A percentile compares a stretch with the other conserved stretches of the same genome.
phyloP scores from a whole-genome alignment of 345 rosid genomes.

The Trapa incisa region DNA sequence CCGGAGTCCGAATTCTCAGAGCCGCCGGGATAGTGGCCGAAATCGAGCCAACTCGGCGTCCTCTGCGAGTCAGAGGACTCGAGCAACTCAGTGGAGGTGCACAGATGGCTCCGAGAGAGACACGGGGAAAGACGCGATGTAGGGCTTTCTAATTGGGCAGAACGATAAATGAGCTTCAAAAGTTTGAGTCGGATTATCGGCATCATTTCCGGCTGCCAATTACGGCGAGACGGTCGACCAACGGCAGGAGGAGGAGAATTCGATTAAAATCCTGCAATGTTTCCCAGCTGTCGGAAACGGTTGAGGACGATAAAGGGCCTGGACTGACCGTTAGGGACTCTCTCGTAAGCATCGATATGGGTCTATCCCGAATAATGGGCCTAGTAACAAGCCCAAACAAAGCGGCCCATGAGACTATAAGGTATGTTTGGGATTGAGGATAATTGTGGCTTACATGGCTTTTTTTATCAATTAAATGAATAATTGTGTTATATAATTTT shows the following conservation, averaged over 20 bases:
- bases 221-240: background rate
- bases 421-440: too few relatives aligned
- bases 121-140: background rate
- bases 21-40: slow-evolving; percentile 13
- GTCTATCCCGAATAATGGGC: background rate
- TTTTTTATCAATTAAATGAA: too few relatives aligned
- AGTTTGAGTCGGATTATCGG: background rate
- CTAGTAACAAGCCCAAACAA: background rate
- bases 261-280: slow-evolving; percentile 4
- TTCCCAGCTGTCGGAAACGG: background rate
- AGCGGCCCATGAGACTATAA: too few relatives aligned
- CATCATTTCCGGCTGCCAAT: slow-evolving; percentile 6
- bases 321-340: background rate
- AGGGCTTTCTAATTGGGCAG: background rate
- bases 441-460: too few relatives aligned
- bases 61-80: slow-evolving; percentile 41
- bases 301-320: background rate
- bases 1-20: slow-evolving; percentile 15
- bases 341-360: background rate
- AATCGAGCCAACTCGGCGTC: slow-evolving; percentile 58
- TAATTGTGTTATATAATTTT: too few relatives aligned
- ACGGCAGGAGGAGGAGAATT: background rate
- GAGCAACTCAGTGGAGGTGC: slow-evolving; percentile 13
- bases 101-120: slow-evolving; percentile 13
- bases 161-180: slow-evolving; percentile 3